A percentile compares a stretch with the other conserved stretches of the same genome.
These are phyloP conservation scores for Astrephomene gubernaculifera DNA, from an alignment of 139 green algal species.

Conservation along the genomic window DNA sequence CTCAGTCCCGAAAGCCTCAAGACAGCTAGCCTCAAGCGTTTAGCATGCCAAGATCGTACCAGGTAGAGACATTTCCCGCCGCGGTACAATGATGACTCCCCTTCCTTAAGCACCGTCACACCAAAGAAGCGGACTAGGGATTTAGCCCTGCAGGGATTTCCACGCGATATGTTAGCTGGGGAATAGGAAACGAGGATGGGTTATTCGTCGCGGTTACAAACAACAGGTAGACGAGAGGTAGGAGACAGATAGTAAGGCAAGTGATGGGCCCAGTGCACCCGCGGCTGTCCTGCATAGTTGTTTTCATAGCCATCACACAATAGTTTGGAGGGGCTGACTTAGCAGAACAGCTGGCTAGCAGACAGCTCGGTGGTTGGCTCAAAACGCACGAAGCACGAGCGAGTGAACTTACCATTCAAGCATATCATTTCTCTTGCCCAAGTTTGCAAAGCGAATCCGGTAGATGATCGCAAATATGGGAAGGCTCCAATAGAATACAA, in stretches of 20 bases:
- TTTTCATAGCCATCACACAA: background rate
- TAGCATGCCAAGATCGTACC: no score
- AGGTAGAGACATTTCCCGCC: constrained; percentile 69
- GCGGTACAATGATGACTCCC: constrained; percentile 65
- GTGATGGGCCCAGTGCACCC: background rate
- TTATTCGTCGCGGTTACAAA: background rate
- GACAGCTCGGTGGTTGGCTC: background rate
- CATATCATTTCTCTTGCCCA: constrained; percentile 18
- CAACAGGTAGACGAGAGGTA: background rate
- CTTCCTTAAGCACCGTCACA: constrained; percentile 59
- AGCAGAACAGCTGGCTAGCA: background rate
- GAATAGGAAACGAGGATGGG: background rate
- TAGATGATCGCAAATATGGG: constrained; percentile 2
- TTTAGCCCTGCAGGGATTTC: constrained; percentile 44
- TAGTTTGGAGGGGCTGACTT: background rate
- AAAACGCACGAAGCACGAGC: background rate
- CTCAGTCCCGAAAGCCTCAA: no score
- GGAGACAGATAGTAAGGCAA: background rate
- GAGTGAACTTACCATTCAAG: constrained; percentile 25
- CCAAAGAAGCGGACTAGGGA: constrained; percentile 39
- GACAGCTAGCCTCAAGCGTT: no score
- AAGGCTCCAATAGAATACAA: constrained; percentile 39
- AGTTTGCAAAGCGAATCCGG: background rate
- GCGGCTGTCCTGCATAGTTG: background rate
- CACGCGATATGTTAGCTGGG: background rate